phyloP scores from a whole-genome alignment of 345 rosid species.

The Cardamine chenopodiifolia region DNA sequence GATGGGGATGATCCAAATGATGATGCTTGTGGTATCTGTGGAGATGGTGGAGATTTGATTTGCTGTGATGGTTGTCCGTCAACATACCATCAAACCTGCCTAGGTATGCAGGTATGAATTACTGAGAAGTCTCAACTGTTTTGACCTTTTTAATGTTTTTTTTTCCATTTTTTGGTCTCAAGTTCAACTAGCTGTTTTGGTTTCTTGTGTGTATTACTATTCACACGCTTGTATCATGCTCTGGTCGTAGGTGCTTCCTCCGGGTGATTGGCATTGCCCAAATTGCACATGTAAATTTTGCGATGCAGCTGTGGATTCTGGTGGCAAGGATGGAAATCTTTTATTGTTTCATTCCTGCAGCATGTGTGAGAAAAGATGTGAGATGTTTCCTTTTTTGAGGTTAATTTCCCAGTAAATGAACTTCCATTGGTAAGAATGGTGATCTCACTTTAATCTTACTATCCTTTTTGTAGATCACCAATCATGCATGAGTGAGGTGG shows the following conservation, averaged over 20 bases:
- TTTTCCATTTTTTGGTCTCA: slow-evolving; percentile 6
- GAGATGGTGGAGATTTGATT: slow-evolving; percentile 95
- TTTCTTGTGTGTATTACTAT: slow-evolving; percentile 6
- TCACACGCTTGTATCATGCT: slow-evolving; percentile 27
- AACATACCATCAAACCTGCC: slow-evolving; percentile 89
- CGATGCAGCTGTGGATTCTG: slow-evolving; percentile 51
- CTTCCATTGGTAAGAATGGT: not conserved
- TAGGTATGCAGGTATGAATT: slow-evolving; percentile 64
- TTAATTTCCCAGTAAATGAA: slow-evolving; percentile 4
- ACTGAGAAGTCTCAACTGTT: not conserved
- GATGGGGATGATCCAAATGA: slow-evolving; percentile 94
- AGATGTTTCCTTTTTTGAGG: slow-evolving; percentile 32
- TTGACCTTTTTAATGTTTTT: not conserved
- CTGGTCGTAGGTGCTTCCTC: slow-evolving; percentile 74
- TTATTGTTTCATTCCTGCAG: slow-evolving; percentile 49
- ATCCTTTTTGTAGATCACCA: slow-evolving; percentile 62
- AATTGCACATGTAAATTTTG: slow-evolving; percentile 94
- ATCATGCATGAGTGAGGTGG: slow-evolving; percentile 59
- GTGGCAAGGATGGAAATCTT: slow-evolving; percentile 38
- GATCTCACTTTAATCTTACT: slow-evolving; percentile 29
- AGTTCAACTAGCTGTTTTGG: not conserved
- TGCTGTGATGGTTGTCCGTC: slow-evolving; percentile 99
- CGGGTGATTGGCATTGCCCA: slow-evolving; percentile 94
- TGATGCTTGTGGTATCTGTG: slow-evolving; percentile 96
- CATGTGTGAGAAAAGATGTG: slow-evolving; percentile 90